Percentiles rank a stretch among this genome's conserved stretches.
Conservation (phyloP, 2,329 filamentous ascomycete genomes). For the Metarhizium robertsii region DNA sequence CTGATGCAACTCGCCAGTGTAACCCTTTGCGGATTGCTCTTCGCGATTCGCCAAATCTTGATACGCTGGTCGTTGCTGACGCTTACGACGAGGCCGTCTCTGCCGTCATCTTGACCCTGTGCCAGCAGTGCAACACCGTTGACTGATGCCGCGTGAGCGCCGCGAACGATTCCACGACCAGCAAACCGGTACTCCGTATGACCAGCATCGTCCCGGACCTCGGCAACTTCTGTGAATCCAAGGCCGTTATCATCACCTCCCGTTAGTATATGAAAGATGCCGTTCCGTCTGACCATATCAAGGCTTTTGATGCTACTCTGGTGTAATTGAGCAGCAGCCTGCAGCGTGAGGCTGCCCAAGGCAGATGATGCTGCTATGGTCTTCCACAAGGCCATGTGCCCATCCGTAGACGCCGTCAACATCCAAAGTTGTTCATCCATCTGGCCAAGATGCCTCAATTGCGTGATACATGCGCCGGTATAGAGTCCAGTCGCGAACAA, state of each 20-base stretch:
- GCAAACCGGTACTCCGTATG: conserved; percentile 12
- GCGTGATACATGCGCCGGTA: conserved; percentile 67
- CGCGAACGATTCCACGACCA: conserved; percentile 20
- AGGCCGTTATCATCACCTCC: conserved; percentile 87
- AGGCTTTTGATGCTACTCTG: conserved; percentile 72
- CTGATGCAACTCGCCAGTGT: conserved; percentile 39
- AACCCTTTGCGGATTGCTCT: conserved; percentile 16
- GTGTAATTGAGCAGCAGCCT: conserved; percentile 46
- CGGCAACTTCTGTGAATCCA: conserved; percentile 36
- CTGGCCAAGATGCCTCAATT: conserved; percentile 38
- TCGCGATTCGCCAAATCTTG: conserved; percentile 40
- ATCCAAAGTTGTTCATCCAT: conserved; percentile 26
- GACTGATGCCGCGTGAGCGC: conserved; percentile 63
- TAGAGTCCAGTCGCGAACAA: conserved; percentile 48
- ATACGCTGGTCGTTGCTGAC: conserved; percentile 54
- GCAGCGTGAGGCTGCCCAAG: conserved; percentile 15
- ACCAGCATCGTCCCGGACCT: conserved; percentile 8
- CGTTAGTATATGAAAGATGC: conserved; percentile 49
- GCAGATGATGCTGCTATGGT: conserved; percentile 8
- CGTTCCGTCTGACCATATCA: conserved; percentile 27
- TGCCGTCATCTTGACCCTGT: conserved; percentile 3
- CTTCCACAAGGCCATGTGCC: conserved; percentile 43
- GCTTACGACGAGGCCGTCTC: conserved; percentile 23
- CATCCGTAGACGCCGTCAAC: conserved; percentile 73
- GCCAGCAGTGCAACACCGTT: conserved; percentile 42